Evolutionary conservation across 1,284 basidiomycete species (phyloP).

Genomic region (Malassezia furfur): DNA sequence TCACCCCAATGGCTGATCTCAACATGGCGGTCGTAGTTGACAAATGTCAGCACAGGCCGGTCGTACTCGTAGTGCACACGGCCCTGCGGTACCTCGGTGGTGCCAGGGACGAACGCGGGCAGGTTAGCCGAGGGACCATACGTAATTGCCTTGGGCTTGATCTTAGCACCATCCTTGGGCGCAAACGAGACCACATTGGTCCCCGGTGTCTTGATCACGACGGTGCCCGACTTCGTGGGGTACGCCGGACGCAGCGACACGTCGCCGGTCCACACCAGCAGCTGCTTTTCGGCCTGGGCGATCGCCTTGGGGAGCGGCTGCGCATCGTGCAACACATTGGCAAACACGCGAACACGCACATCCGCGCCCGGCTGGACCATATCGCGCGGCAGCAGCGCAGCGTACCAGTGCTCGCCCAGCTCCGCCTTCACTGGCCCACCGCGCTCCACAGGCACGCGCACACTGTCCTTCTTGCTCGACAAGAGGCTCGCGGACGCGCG

Average conservation of each 20-base stretch:
- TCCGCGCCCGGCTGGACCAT: conserved; percentile 3
- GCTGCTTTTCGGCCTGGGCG: conserved; percentile 68
- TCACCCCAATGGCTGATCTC: conserved; percentile 96
- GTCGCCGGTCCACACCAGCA: conserved; percentile 65
- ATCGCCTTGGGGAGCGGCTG: conserved; percentile 66
- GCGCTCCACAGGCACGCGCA: background rate
- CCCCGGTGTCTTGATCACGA: conserved; percentile 56
- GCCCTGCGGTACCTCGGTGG: conserved; percentile 43
- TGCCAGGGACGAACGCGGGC: conserved; percentile 56
- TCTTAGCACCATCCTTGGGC: conserved; percentile 57
- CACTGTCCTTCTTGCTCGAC: background rate
- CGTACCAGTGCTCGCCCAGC: conserved; percentile 1
- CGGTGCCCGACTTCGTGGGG: conserved; percentile 65
- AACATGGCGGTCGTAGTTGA: conserved; percentile 63
- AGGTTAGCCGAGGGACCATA: conserved; percentile 77
- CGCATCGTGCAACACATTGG: conserved; percentile 65
- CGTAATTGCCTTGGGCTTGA: conserved; percentile 68
- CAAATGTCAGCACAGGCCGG: conserved; percentile 67
- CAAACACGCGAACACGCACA: conserved; percentile 63
- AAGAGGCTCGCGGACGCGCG: background rate
- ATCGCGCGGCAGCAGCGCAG: conserved; percentile 12
- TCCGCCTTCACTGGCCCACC: background rate
- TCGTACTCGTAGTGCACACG: conserved; percentile 71
- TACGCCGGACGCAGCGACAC: conserved; percentile 75
- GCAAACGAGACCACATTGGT: conserved; percentile 22